Evolutionary conservation across 1,139 yeast species (phyloP), one percentile per base, ranked within the genome.

Genomic region (Hemisphaericaspora xylanilytica): DNA sequence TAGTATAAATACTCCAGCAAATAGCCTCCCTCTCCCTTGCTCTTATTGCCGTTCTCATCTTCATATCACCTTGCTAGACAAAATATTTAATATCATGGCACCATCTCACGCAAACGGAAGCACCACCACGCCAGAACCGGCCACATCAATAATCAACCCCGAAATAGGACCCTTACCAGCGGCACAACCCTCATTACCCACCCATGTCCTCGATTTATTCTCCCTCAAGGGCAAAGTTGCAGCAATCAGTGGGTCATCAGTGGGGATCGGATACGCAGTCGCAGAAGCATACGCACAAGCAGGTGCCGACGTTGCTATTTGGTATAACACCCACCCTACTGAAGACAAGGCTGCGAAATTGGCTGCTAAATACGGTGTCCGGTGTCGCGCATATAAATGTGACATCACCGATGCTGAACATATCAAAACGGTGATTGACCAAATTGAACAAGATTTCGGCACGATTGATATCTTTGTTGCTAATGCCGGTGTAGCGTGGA

Each of bases 401-500:
- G 74, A 70, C 46, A 72, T 71, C 35, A 63, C 73, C 50, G 61
- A 62, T 47, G 56, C 63, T 31, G 65, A 64, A 5, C 63, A 62
- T 41, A 75, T 71, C 28, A 50, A 61, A 39, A 44, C 50, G 14
- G 66, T 65, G 12, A 59, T 71, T 34, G 59, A 55, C 28, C 44
- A 53, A 29, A 61, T 67, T 41, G 61, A 56, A 41, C 51, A 50
- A 24, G 63, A 59, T n/a, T 71, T 71, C 44, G 60, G 64, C 13
- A 60, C 59, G 18, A 64, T 77, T 41, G 79, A 77, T 49, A 67
- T 77, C 11, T 63, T 80, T 58, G 55, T 78, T 46, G 78, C 77
- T 51, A 75, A 78, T 49, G 83, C 82, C 6, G 84, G 84, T 9
- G 70, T 76, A 41, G 64, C 65, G 33, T 45, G 55, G 35, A 58